phyloP scores from a whole-genome alignment of 148 eudicot genomes.

The Arctostaphylos glauca region DNA sequence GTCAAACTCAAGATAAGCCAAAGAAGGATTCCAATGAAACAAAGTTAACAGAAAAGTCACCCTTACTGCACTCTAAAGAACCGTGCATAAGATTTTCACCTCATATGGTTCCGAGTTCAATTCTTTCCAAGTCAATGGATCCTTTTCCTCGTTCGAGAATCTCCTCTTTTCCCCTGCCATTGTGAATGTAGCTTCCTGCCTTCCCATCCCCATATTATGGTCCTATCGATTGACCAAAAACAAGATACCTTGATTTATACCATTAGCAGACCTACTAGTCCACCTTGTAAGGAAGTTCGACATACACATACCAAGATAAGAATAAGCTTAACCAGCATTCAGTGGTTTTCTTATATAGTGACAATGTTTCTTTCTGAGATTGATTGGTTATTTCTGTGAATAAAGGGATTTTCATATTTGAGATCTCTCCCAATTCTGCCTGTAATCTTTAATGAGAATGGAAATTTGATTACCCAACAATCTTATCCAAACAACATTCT shows the following conservation, averaged over 20 bases:
- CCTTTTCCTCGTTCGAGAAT: too few species aligned
- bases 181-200: neutral
- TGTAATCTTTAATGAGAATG: neutral
- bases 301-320: neutral
- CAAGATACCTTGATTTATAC: neutral
- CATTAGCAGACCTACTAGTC: neutral
- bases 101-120: too few species aligned
- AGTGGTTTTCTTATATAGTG: neutral
- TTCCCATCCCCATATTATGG: neutral
- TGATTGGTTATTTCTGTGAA: neutral
- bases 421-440: neutral
- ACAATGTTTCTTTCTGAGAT: neutral
- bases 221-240: neutral
- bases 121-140: too few species aligned
- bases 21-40: too few species aligned
- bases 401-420: conserved; percentile 12
- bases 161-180: neutral
- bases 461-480: neutral
- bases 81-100: too few species aligned
- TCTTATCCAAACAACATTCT: too few species aligned
- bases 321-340: neutral
- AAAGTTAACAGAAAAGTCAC: too few species aligned
- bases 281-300: neutral
- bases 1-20: too few species aligned
- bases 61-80: too few species aligned